A percentile compares a stretch with the other conserved stretches of the same genome.
These are phyloP conservation scores for Blastobotrys peoriensis DNA, from an alignment of 805 yeast species.

Conservation along the genomic window DNA sequence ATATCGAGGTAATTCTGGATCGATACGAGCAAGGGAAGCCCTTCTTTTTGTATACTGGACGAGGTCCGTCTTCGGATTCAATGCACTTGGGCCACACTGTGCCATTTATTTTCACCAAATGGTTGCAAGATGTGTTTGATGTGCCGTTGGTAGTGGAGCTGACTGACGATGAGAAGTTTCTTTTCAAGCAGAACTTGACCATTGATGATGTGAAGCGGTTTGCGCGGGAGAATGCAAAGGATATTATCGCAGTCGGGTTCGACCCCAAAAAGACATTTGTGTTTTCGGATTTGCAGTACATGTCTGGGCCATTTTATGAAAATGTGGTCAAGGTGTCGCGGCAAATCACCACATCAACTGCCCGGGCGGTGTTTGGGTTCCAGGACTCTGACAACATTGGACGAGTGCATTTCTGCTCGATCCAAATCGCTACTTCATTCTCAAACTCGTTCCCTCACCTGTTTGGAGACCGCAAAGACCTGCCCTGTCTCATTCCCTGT, in stretches of 20 bases:
- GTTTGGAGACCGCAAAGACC: conserved; percentile 76
- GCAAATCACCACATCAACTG: conserved; percentile 95
- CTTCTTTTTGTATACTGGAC: conserved; percentile 91
- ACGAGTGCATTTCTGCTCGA: conserved; percentile 87
- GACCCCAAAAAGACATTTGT: conserved; percentile 92
- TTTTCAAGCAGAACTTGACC: conserved; percentile 85
- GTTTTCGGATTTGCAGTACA: conserved; percentile 85
- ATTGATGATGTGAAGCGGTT: conserved; percentile 81
- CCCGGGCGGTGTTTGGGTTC: conserved; percentile 95
- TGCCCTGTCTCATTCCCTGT: conserved; percentile 96
- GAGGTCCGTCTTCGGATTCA: conserved; percentile 93
- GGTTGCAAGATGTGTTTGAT: conserved; percentile 97
- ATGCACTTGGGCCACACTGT: conserved; percentile 97
- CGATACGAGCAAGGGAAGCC: conserved; percentile 92
- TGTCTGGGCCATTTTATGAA: conserved; percentile 92
- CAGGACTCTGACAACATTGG: conserved; percentile 93
- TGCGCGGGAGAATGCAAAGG: conserved; percentile 80
- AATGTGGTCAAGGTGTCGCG: conserved; percentile 88
- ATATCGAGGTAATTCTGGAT: conserved; percentile 60
- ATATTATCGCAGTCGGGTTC: conserved; percentile 90
- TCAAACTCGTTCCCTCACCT: conserved; percentile 95
- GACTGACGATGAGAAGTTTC: conserved; percentile 95
- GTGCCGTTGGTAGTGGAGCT: conserved; percentile 89
- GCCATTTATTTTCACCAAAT: conserved; percentile 91
- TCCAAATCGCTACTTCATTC: conserved; percentile 94